These are phyloP conservation scores for Stellera chamaejasme DNA, from an alignment of 345 rosid species.

Conservation along the genomic window DNA sequence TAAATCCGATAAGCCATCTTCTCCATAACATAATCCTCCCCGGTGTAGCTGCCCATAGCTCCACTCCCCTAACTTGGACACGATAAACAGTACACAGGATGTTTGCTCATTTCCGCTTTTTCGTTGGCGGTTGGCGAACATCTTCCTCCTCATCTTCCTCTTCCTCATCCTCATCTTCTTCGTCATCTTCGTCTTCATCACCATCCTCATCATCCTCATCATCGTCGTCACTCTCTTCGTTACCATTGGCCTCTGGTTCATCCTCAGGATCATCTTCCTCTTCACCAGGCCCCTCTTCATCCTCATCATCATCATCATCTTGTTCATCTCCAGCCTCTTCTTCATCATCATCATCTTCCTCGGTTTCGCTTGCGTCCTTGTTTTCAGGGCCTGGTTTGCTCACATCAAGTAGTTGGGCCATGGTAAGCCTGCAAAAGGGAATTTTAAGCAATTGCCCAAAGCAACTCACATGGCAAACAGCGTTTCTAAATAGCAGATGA, in stretches of 20 bases:
- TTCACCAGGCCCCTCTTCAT: constrained; percentile 29
- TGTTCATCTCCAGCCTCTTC: constrained; percentile 29
- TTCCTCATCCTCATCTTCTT: constrained; percentile 9
- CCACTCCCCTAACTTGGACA: constrained; percentile 4
- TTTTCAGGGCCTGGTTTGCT: constrained; percentile 35
- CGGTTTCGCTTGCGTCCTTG: constrained; percentile 39
- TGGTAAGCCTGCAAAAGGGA: constrained; percentile 33
- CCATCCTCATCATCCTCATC: constrained; percentile 30
- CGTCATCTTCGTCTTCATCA: constrained; percentile 22
- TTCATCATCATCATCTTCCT: constrained; percentile 40
- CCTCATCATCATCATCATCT: constrained; percentile 38
- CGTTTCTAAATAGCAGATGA: constrained; percentile 5
- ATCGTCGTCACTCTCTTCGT: constrained; percentile 33
- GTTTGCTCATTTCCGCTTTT: constrained; percentile 42
- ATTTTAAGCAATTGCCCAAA: background rate
- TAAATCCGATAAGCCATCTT: constrained; percentile 7
- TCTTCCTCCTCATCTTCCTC: constrained; percentile 34
- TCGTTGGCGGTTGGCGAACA: constrained; percentile 45
- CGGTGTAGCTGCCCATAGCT: constrained; percentile 8
- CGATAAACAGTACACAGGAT: background rate
- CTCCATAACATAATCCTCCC: constrained; percentile 9
- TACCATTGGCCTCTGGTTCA: constrained; percentile 35
- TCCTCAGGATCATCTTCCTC: constrained; percentile 38
- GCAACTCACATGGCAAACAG: constrained; percentile 1
- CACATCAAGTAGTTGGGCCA: constrained; percentile 24